Base-by-base conservation (phyloP, 2,329 filamentous ascomycete species). In the Pleurostoma richardsiae region DNA sequence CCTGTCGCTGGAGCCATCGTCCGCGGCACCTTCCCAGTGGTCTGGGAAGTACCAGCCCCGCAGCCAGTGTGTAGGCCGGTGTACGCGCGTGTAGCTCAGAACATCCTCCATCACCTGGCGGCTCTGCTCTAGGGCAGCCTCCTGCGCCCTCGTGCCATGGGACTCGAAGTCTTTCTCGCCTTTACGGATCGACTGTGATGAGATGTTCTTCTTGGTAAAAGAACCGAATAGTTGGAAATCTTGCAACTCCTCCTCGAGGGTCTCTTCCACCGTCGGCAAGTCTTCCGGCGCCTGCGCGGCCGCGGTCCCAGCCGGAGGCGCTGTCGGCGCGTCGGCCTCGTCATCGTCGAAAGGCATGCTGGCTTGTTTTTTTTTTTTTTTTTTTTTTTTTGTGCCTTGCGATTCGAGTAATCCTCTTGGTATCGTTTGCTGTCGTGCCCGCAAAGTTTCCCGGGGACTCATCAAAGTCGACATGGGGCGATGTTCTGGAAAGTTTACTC, bases 101-200 rank as follows among this genome's bases (percentile, higher is more conserved):
- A 92, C 91, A 56, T 90, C 84, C 66, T 95, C 88, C 86, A 99
- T 94, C 26, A 91, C 92, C 55, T 79, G 76, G 46, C 92, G 83
- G 52, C 90, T 95, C 41, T 87, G 80, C 59, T 90, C 86, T 44
- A 99, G 82, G 6, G 85, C 80, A 47, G 79, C 77, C 54, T 85
- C 82, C 67, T 99, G 94, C 30, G 88, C 82, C 30, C 81, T 79
- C 3, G 94, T 97, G 42, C 88, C 88, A 67, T 97, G 90, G 29
- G 88, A 85, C 69, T 97, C 94, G 64, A 96, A 99, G 70, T 99
- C 94, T 67, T 99, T 99, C 64, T 95, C 90, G 50, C 94, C 94
- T 53, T 90, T 89, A 54, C 92, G 90, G 33, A 95, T 90, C 8
- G 91, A 78, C 56, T 82, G 81, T 43, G 73, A 66, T 6, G 76